Conservation (phyloP, 2,329 filamentous ascomycete species). For the Chrysoporthe cubensis region DNA sequence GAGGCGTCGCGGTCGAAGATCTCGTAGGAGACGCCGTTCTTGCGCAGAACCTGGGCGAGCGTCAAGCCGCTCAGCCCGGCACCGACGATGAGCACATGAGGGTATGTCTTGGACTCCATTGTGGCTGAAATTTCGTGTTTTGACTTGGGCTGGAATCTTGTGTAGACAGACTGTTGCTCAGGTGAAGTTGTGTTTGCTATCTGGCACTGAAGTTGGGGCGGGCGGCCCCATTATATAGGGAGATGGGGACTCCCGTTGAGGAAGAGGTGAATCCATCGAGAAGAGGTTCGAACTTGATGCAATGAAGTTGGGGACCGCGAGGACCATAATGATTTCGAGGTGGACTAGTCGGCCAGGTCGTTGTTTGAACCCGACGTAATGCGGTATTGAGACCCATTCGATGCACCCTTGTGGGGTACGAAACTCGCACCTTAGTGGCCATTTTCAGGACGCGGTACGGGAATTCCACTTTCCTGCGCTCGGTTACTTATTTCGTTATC, state of each 20-base stretch:
- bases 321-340: background rate
- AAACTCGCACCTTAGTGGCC: background rate
- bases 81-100: slow-evolving; percentile 45
- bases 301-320: background rate
- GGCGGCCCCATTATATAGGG: background rate
- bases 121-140: background rate
- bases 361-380: background rate
- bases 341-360: no score
- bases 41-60: slow-evolving; percentile 45
- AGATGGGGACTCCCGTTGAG: background rate
- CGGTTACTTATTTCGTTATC: background rate
- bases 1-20: slow-evolving; percentile 45
- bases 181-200: background rate
- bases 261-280: background rate
- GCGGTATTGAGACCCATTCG: background rate
- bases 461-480: background rate
- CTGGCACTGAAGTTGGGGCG: background rate
- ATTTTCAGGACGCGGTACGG: background rate
- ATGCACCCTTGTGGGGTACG: background rate
- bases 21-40: slow-evolving; percentile 38
- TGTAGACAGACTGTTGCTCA: background rate
- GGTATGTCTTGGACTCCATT: slow-evolving; percentile 16
- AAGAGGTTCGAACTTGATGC: background rate
- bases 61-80: slow-evolving; percentile 48
- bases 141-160: background rate